A percentile compares a stretch with the other conserved stretches of the same genome.
phyloP scores from a whole-genome alignment of 139 green algal species.

The Picochlorum costavermella region DNA sequence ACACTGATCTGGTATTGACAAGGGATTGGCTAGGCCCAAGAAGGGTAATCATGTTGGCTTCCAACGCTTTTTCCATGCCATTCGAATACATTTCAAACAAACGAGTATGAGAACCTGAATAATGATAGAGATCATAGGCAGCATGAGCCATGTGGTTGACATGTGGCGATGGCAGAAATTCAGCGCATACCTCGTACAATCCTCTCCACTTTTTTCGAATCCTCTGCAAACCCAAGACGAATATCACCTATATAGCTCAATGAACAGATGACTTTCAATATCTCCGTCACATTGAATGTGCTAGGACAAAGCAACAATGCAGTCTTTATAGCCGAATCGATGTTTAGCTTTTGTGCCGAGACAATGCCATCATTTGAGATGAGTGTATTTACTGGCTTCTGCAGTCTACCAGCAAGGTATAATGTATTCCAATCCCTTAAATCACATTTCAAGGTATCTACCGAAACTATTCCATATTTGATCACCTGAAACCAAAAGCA shows the following conservation, averaged over 20 bases:
- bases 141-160: background rate
- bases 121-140: too few species aligned
- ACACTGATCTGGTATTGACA: background rate
- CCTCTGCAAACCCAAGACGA: slow-evolving; percentile 61
- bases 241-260: slow-evolving; percentile 83
- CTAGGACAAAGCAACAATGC: slow-evolving; percentile 65
- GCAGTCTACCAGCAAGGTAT: slow-evolving; percentile 70
- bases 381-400: slow-evolving; percentile 70
- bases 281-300: slow-evolving; percentile 44
- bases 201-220: slow-evolving; percentile 66
- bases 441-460: slow-evolving; percentile 43
- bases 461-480: slow-evolving; percentile 79
- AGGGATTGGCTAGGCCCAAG: background rate
- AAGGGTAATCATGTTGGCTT: slow-evolving; percentile 1
- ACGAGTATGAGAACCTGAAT: background rate
- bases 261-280: slow-evolving; percentile 53
- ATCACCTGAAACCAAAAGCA: slow-evolving; percentile 28
- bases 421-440: slow-evolving; percentile 61
- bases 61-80: slow-evolving; percentile 3
- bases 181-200: slow-evolving; percentile 42
- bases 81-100: background rate
- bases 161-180: background rate
- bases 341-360: slow-evolving; percentile 39
- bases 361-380: slow-evolving; percentile 10
- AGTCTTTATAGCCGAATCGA: slow-evolving; percentile 41